Evolutionary conservation across 768 basidiomycete species (phyloP).

Genomic region (Botryobasidium botryosum): DNA sequence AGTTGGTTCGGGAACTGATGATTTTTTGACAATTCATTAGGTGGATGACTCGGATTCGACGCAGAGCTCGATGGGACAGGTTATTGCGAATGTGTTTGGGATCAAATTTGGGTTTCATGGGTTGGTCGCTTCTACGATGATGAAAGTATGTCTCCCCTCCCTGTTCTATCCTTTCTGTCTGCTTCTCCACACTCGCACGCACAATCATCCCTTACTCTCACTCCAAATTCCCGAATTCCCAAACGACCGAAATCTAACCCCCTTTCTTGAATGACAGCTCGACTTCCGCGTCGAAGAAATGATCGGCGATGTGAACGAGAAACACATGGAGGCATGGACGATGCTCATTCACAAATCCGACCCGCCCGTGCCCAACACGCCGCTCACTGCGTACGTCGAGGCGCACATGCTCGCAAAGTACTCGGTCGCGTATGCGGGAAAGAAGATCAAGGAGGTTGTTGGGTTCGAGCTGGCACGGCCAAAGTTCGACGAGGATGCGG

Average conservation of each 20-base stretch:
- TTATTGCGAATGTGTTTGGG: constrained; percentile 52
- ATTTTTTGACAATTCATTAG: constrained; percentile 20
- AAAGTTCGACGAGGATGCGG: constrained; percentile 37
- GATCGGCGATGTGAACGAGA: constrained; percentile 62
- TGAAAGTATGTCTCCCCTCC: constrained; percentile 41
- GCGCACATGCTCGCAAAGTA: constrained; percentile 53
- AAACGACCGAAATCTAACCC: constrained; percentile 37
- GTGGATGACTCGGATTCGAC: constrained; percentile 64
- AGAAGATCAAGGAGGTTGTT: constrained; percentile 55
- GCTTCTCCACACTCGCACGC: not conserved
- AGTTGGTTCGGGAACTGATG: no score
- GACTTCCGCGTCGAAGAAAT: constrained; percentile 10
- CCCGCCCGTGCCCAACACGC: constrained; percentile 54
- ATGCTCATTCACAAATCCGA: constrained; percentile 58
- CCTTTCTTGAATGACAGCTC: not conserved
- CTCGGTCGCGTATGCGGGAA: constrained; percentile 46
- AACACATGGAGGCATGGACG: constrained; percentile 68
- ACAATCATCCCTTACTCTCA: not conserved
- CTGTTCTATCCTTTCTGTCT: constrained; percentile 2
- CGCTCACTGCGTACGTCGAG: constrained; percentile 66
- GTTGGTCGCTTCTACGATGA: constrained; percentile 43
- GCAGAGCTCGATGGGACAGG: constrained; percentile 44
- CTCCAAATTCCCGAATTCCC: not conserved
- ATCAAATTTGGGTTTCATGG: constrained; percentile 72
- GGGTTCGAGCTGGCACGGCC: constrained; percentile 53